Percentiles rank a stretch among this genome's conserved stretches.
These are phyloP conservation scores for Fusarium sp. DNA, from an alignment of 2,329 filamentous ascomycete genomes.

Conservation along the genomic window DNA sequence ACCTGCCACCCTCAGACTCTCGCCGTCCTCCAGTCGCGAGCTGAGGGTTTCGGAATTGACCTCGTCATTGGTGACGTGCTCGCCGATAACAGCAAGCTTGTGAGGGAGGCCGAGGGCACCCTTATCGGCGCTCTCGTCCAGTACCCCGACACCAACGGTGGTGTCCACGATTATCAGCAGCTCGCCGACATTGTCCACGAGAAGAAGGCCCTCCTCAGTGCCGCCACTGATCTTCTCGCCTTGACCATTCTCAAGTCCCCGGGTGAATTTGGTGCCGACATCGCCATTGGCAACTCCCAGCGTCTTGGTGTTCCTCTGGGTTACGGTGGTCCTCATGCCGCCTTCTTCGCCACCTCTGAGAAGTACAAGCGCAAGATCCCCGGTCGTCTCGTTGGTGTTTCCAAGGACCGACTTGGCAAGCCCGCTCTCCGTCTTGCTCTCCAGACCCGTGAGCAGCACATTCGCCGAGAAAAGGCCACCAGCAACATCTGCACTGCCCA, in stretches of 20 bases:
- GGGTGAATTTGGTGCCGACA: conserved; percentile 93
- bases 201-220: conserved; percentile 82
- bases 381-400: conserved; percentile 87
- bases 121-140: conserved; percentile 91
- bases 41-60: conserved; percentile 88
- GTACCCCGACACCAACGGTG: conserved; percentile 91
- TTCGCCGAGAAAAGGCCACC: conserved; percentile 94
- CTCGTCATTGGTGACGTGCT: conserved; percentile 82
- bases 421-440: conserved; percentile 71
- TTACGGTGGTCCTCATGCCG: conserved; percentile 92
- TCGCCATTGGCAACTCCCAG: conserved; percentile 93
- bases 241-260: conserved; percentile 89
- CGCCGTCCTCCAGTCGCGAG: conserved; percentile 84
- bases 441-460: conserved; percentile 96
- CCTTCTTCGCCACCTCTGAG: conserved; percentile 84
- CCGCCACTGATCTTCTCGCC: conserved; percentile 89
- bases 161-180: conserved; percentile 79
- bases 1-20: conserved; percentile 89
- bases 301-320: conserved; percentile 92
- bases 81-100: conserved; percentile 68
- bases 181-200: conserved; percentile 83
- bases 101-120: conserved; percentile 82
- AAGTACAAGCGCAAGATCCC: conserved; percentile 96
- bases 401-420: conserved; percentile 87
- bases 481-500: conserved; percentile 98